Evolutionary conservation across 1,284 basidiomycete species (phyloP), one percentile per base, ranked within the genome.

Genomic region (Ceratobasidium sp.): DNA sequence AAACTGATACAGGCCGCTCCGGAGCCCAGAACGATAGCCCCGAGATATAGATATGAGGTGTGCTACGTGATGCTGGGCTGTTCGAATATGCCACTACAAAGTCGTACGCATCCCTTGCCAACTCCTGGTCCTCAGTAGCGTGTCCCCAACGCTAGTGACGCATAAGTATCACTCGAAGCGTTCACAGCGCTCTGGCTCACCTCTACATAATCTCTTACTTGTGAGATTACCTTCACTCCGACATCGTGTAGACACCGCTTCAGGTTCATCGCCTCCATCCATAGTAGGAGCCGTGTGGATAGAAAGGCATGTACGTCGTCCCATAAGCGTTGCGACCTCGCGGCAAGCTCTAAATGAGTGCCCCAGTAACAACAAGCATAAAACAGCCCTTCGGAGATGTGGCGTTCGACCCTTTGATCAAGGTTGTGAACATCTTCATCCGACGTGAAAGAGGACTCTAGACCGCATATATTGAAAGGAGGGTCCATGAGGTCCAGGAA

Each of bases 221-320:
- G 50, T 13, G 6, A 17, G 6, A 52, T 20, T 6, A 52, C n/a
- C 6, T 20, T 20, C 15, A 52, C 50, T 52, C 50, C 50, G 17
- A 12, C 17, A 48, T 17, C 6, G 2, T n/a, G 50, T 17, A 52
- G 6, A n/a, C 17, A 52, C 20, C 20, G 13, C 6, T 17, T 52
- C 50, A 52, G 20, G 20, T n/a, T 52, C 50, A 52, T 52, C 50
- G n/a, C 50, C 50, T 52, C 50, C 50, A 52, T 52, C 50, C 50
- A 52, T 52, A 52, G 20, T 2, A 52, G 50, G 6, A 52, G 50
- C 2, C 50, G 50, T 6, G 50, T n/a, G 50, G 50, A 52, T 17
- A 52, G 17, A n/a, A 52, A 52, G 50, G 6, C 6, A 17, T 52
- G 20, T 52, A 52, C 6, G 6, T 17, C 50, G 20, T 52, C 20